Evolutionary conservation across 306 rosid species (phyloP).

Genomic region (Castanea crenata): DNA sequence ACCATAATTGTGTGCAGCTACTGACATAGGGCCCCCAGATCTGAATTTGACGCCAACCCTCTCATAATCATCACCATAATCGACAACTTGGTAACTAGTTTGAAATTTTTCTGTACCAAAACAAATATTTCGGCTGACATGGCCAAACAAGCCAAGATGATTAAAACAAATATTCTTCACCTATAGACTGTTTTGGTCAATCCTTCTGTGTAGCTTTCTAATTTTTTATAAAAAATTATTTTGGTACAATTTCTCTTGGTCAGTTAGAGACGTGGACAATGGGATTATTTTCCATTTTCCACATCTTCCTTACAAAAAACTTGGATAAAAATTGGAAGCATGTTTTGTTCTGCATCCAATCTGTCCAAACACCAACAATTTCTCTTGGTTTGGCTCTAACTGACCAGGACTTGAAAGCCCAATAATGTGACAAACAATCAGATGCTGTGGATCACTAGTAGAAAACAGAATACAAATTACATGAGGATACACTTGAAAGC

Average conservation of each 20-base stretch:
- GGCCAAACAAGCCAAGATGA: too few relatives aligned
- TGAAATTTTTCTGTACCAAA: too few relatives aligned
- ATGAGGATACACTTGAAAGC: neutral
- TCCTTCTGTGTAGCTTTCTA: neutral
- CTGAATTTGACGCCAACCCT: too few relatives aligned
- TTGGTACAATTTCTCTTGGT: too few relatives aligned
- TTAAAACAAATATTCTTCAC: neutral
- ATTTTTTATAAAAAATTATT: neutral
- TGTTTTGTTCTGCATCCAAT: neutral
- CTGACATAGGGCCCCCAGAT: too few relatives aligned
- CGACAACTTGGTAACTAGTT: too few relatives aligned
- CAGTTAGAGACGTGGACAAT: too few relatives aligned
- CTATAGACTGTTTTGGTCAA: neutral
- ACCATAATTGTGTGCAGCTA: too few relatives aligned
- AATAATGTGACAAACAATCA: neutral
- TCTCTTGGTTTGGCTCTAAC: neutral
- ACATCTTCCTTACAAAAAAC: neutral
- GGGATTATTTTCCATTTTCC: neutral
- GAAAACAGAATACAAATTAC: neutral
- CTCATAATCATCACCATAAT: too few relatives aligned
- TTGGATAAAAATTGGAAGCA: neutral
- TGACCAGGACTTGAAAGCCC: neutral
- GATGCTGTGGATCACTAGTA: neutral
- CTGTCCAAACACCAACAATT: neutral
- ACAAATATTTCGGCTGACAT: too few relatives aligned